Conservation (phyloP, 495 filamentous ascomycete species). For the Cetradonia linearis region DNA sequence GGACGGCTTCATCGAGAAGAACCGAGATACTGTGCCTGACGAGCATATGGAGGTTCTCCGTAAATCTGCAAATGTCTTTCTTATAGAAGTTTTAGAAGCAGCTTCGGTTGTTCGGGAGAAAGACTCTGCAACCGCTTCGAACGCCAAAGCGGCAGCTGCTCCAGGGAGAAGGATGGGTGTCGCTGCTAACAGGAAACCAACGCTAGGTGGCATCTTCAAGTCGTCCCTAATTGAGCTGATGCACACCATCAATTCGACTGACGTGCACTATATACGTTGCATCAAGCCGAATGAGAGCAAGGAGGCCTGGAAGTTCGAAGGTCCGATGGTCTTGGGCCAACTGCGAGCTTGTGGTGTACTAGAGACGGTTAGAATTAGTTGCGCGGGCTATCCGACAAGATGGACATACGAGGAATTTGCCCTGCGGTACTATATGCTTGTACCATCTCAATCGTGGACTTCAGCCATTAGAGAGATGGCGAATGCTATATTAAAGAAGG, state of each 20-base stretch:
- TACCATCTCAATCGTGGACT: conserved; percentile 84
- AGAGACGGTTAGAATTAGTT: conserved; percentile 96
- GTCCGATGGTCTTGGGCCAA: conserved; percentile 97
- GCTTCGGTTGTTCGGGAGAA: conserved; percentile 83
- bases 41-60: conserved; percentile 91
- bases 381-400: conserved; percentile 91
- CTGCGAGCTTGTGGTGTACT: conserved; percentile 96
- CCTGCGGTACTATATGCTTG: conserved; percentile 95
- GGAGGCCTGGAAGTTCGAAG: conserved; percentile 95
- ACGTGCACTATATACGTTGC: conserved; percentile 98
- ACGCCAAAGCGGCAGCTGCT: conserved; percentile 53
- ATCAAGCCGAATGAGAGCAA: conserved; percentile 99
- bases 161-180: conserved; percentile 78
- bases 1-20: conserved; percentile 99
- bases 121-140: conserved; percentile 62
- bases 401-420: conserved; percentile 99
- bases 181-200: conserved; percentile 91
- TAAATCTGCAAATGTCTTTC: conserved; percentile 74
- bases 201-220: conserved; percentile 96
- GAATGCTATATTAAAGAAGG: conserved; percentile 78
- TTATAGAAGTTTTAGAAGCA: conserved; percentile 73
- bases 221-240: conserved; percentile 97
- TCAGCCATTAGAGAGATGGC: conserved; percentile 90
- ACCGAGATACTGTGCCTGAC: conserved; percentile 95
- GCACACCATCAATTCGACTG: conserved; percentile 92